These are phyloP conservation scores for Acanthamoeba lenticulata DNA, from an alignment of 208 protist genomes.

Conservation along the genomic window DNA sequence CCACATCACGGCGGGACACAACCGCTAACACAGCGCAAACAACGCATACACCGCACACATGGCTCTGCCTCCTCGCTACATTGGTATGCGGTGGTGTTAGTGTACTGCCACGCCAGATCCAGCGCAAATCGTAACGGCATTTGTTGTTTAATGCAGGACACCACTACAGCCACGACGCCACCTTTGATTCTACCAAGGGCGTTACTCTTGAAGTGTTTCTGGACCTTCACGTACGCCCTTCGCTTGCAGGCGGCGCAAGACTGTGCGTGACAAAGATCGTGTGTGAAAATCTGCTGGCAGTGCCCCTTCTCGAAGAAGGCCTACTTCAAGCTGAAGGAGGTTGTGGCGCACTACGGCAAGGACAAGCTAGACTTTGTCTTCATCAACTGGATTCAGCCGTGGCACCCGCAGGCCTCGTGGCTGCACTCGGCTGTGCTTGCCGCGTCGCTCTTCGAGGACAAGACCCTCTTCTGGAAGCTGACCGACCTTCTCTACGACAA, in stretches of 20 bases:
- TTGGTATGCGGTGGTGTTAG: neutral
- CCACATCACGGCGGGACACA: too few relatives aligned
- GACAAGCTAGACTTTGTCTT: constrained; percentile 30
- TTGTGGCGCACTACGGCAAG: constrained; percentile 52
- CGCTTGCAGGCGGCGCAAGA: neutral
- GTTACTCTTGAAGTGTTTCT: constrained; percentile 52
- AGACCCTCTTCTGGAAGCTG: constrained; percentile 47
- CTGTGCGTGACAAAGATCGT: neutral
- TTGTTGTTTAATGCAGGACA: neutral
- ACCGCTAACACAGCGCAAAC: too few relatives aligned
- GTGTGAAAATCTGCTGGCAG: neutral
- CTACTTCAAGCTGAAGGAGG: constrained; percentile 54
- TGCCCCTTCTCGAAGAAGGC: constrained; percentile 66
- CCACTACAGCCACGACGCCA: constrained; percentile 1
- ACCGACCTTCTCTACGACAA: constrained; percentile 51
- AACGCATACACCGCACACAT: neutral
- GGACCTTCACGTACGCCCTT: constrained; percentile 34
- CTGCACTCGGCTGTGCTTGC: constrained; percentile 43
- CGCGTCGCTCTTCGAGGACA: constrained; percentile 2
- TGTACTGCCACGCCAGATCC: too few relatives aligned
- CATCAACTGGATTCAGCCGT: constrained; percentile 64
- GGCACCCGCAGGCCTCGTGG: constrained; percentile 54
- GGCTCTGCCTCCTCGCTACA: constrained; percentile 16
- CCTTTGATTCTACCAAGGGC: neutral
- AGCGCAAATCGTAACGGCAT: neutral